phyloP scores from a whole-genome alignment of 768 basidiomycete genomes.

The Cyclocybe aegerita region DNA sequence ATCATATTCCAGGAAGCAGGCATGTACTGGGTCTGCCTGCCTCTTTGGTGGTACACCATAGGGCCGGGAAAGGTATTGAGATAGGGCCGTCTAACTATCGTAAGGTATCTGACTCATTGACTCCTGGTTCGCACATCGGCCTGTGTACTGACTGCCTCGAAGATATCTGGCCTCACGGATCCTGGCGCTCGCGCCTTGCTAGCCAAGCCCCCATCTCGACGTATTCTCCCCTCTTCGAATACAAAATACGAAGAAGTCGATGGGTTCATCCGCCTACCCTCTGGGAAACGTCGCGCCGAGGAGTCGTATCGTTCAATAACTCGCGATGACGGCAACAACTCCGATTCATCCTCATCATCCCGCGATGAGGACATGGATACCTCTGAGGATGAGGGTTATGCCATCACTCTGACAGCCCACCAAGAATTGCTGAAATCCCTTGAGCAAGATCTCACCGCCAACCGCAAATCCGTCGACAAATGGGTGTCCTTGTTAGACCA shows the following conservation, averaged over 20 bases:
- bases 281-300: constrained; percentile 25
- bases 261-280: constrained; percentile 62
- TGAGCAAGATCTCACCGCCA: constrained; percentile 48
- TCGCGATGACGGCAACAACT: constrained; percentile 27
- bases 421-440: constrained; percentile 60
- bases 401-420: constrained; percentile 44
- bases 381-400: constrained; percentile 36
- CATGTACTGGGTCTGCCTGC: constrained; percentile 61
- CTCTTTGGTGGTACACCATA: constrained; percentile 44
- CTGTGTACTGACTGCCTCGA: constrained; percentile 5
- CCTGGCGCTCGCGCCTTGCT: constrained; percentile 54
- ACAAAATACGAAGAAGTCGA: constrained; percentile 62
- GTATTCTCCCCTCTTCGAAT: constrained; percentile 35
- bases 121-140: not conserved
- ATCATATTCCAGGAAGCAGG: constrained; percentile 58
- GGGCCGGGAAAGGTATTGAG: constrained; percentile 57
- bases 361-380: constrained; percentile 29
- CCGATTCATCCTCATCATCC: constrained; percentile 30
- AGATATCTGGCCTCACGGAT: constrained; percentile 59
- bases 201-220: constrained; percentile 48
- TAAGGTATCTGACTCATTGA: constrained; percentile 33
- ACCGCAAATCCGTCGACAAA: constrained; percentile 51
- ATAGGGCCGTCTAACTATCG: constrained; percentile 41
- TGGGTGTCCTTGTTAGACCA: constrained; percentile 70
- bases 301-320: constrained; percentile 55